phyloP scores from a whole-genome alignment of 441 rosid genomes.

The Flueggea neowawraea region DNA sequence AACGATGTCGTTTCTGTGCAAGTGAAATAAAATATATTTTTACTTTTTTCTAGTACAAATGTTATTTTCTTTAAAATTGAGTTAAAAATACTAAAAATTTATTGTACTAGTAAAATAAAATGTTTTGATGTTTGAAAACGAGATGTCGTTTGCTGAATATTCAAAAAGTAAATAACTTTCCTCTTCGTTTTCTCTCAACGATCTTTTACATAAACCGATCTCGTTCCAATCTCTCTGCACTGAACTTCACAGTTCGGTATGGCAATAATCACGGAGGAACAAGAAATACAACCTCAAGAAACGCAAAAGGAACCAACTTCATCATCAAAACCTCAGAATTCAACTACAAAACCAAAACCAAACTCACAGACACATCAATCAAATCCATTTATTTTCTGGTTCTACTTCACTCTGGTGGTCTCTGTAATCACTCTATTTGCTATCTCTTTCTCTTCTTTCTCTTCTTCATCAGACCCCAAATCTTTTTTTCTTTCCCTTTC shows the following conservation, averaged over 20 bases:
- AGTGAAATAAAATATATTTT: too few species aligned
- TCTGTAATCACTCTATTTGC: constrained; percentile 38
- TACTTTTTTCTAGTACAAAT: too few species aligned
- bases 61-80: too few species aligned
- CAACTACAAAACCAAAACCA: constrained; percentile 8
- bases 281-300: constrained; percentile 18
- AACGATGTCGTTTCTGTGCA: too few species aligned
- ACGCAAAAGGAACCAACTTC: constrained; percentile 8
- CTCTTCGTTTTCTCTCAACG: too few species aligned
- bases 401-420: constrained; percentile 31
- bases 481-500: constrained; percentile 79
- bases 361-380: constrained; percentile 5
- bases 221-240: too few species aligned
- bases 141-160: too few species aligned
- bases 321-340: not conserved
- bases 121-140: too few species aligned
- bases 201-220: too few species aligned
- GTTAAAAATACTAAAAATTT: too few species aligned
- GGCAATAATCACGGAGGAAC: constrained; percentile 41
- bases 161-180: too few species aligned
- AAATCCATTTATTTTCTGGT: constrained; percentile 35
- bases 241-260: not conserved
- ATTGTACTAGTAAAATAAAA: too few species aligned
- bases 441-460: constrained; percentile 31
- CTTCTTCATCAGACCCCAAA: constrained; percentile 48